These are phyloP conservation scores for Dryadomyces quercus-mongolicae DNA, from an alignment of 2,329 filamentous ascomycete genomes.

Conservation along the genomic window DNA sequence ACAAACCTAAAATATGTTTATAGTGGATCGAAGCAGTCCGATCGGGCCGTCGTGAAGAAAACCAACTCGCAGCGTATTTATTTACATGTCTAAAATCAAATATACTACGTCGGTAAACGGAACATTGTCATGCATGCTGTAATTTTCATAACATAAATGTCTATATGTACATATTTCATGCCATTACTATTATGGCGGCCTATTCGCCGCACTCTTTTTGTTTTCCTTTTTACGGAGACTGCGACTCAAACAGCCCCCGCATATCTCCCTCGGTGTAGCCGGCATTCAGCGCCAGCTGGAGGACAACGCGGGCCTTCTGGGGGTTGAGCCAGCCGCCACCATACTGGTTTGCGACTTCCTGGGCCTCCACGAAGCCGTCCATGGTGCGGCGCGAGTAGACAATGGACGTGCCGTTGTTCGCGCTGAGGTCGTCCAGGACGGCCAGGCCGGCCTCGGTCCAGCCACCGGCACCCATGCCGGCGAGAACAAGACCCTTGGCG, in stretches of 20 bases:
- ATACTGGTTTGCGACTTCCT: slow-evolving; percentile 18
- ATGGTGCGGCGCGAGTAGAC: slow-evolving; percentile 38
- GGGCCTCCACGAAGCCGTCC: slow-evolving; percentile 37
- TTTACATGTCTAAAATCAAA: no score
- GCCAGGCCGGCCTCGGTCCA: slow-evolving; percentile 26
- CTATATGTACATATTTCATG: no score
- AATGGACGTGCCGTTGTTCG: slow-evolving; percentile 33
- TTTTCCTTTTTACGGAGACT: background rate
- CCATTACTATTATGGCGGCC: no score
- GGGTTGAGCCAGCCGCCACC: slow-evolving; percentile 42
- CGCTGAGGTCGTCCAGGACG: slow-evolving; percentile 30
- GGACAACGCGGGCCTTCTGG: slow-evolving; percentile 39
- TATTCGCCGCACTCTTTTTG: background rate
- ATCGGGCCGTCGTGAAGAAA: no score
- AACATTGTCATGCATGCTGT: no score
- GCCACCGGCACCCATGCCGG: slow-evolving; percentile 41
- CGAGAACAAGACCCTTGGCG: slow-evolving; percentile 35
- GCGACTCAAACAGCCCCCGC: slow-evolving; percentile 15
- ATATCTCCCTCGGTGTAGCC: slow-evolving; percentile 11
- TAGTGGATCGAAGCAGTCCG: no score
- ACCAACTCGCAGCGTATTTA: no score
- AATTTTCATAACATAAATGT: no score
- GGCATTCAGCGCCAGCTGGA: slow-evolving; percentile 27
- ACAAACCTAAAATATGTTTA: no score
- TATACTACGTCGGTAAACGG: no score